Percentiles rank a stretch among this genome's conserved stretches.
These are phyloP conservation scores for Cymodocea nodosa DNA, from an alignment of 116 monocot genomes.

Conservation along the genomic window DNA sequence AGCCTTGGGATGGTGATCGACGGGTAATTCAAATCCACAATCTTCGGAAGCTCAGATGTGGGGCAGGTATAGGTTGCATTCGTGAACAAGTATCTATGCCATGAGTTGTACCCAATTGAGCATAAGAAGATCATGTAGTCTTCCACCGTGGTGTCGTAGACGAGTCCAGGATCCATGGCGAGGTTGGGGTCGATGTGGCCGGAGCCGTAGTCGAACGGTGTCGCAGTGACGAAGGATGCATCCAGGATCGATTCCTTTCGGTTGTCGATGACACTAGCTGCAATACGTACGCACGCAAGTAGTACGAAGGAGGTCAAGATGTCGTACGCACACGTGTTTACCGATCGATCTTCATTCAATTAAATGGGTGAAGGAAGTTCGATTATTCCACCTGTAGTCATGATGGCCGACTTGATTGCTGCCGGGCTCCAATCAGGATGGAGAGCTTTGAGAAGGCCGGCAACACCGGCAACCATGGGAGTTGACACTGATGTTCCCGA, in stretches of 20 bases:
- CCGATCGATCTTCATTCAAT: too few species aligned
- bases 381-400: slow-evolving; percentile 49
- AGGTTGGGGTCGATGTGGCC: slow-evolving; percentile 57
- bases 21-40: slow-evolving; percentile 49
- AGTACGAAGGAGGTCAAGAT: too few species aligned
- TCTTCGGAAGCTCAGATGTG: background rate
- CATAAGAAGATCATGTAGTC: slow-evolving; percentile 70
- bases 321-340: too few species aligned
- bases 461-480: slow-evolving; percentile 50
- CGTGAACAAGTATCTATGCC: slow-evolving; percentile 11
- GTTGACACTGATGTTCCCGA: slow-evolving; percentile 82
- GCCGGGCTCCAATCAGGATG: slow-evolving; percentile 64
- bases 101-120: slow-evolving; percentile 40
- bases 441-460: slow-evolving; percentile 52
- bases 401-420: slow-evolving; percentile 49
- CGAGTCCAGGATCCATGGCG: slow-evolving; percentile 63
- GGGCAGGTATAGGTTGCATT: slow-evolving; percentile 19
- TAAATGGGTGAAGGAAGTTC: too few species aligned
- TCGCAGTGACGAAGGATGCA: slow-evolving; percentile 21
- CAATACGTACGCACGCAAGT: background rate
- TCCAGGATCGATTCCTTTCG: slow-evolving; percentile 16
- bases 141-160: slow-evolving; percentile 31
- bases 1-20: slow-evolving; percentile 38
- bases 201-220: slow-evolving; percentile 55
- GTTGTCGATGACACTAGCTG: slow-evolving; percentile 52